These are phyloP conservation scores for Botryotinia calthae DNA, from an alignment of 2,329 filamentous ascomycete genomes.

Conservation along the genomic window DNA sequence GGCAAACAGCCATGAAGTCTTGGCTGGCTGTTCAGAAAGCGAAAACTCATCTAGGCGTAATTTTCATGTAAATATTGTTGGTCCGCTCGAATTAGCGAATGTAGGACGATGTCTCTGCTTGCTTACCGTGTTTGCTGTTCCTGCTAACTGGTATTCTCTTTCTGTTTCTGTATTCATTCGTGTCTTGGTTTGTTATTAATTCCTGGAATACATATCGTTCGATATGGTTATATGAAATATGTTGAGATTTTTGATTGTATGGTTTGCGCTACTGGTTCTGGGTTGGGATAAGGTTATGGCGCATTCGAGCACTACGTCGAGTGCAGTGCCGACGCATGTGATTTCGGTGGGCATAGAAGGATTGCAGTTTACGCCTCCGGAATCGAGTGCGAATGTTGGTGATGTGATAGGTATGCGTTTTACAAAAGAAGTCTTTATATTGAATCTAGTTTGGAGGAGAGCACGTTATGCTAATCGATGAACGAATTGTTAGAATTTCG, in stretches of 20 bases:
- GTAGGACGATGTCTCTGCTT: conserved; percentile 12
- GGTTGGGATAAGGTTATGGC: conserved; percentile 2
- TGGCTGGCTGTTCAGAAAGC: neutral
- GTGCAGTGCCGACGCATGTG: conserved; percentile 12
- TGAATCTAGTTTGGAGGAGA: neutral
- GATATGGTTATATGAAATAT: conserved; percentile 9
- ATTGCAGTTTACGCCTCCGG: conserved; percentile 27
- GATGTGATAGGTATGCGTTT: conserved; percentile 30
- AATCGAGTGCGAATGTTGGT: conserved; percentile 28
- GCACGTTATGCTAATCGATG: conserved; percentile 5
- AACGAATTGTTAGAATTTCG: conserved; percentile 45
- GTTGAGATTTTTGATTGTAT: neutral
- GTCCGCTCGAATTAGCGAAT: conserved; percentile 9
- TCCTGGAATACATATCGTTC: neutral
- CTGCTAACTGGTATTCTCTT: neutral
- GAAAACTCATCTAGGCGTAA: neutral
- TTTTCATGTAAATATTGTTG: neutral
- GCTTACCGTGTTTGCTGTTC: neutral
- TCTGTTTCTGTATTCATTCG: neutral
- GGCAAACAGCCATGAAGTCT: conserved; percentile 12
- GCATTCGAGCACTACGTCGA: conserved; percentile 12
- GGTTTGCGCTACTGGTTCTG: conserved; percentile 4
- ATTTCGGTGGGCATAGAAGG: conserved; percentile 23
- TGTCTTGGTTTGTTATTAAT: neutral
- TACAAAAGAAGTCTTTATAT: neutral